phyloP scores from a whole-genome alignment of 2,329 filamentous ascomycete genomes.

The Ophiostoma tasmaniense region DNA sequence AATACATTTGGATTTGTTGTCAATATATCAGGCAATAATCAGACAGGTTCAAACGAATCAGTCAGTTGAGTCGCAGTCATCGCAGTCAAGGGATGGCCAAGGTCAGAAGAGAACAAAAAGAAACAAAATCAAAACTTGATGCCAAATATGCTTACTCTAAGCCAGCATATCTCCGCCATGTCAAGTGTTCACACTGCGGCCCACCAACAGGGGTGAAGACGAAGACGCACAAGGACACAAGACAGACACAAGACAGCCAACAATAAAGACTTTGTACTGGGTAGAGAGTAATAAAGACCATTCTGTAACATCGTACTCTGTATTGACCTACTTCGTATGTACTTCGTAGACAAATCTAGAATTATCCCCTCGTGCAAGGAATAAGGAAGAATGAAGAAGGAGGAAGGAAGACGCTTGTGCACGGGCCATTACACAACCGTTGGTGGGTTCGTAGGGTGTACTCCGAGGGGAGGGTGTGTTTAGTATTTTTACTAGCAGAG shows the following conservation, averaged over 20 bases:
- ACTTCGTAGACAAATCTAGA: background rate
- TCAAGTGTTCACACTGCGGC: background rate
- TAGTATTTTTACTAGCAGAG: background rate
- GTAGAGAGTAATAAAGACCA: background rate
- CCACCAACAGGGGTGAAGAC: background rate
- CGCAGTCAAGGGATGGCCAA: background rate
- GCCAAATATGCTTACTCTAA: background rate
- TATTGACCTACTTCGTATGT: background rate
- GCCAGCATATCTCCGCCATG: background rate
- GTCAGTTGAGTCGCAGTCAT: background rate
- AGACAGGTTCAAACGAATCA: background rate
- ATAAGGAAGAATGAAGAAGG: background rate
- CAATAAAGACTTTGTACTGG: background rate
- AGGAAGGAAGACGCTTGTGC: slow-evolving; percentile 1
- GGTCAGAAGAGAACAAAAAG: background rate
- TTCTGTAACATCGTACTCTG: background rate
- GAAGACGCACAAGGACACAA: background rate
- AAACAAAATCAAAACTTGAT: background rate
- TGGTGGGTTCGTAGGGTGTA: slow-evolving; percentile 1
- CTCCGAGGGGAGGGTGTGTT: background rate
- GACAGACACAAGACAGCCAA: background rate
- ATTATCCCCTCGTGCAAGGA: background rate
- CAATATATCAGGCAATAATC: background rate
- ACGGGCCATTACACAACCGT: slow-evolving; percentile 7
- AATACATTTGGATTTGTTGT: background rate